Evolutionary conservation across 305 asterid genomes (phyloP), one percentile per base, ranked within the genome.

Genomic region (Stenogyne calaminthoides): DNA sequence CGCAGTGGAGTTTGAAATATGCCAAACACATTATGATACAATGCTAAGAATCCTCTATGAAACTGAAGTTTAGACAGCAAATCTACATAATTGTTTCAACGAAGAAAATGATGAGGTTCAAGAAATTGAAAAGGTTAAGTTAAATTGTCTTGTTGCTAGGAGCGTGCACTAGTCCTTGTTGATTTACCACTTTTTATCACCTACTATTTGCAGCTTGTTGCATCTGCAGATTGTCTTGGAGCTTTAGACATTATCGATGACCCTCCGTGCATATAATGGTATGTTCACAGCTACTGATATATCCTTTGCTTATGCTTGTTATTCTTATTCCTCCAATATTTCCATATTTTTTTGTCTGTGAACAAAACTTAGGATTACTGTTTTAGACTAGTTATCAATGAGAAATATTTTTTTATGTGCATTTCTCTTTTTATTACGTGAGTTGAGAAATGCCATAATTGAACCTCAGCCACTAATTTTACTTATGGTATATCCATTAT

Each of bases 151-250:
- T 64, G 25, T 44, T 57, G 73, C 68, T 77, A n/a, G 54, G 67
- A 25, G 68, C 27, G 39, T 52, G 69, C 52, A 47, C 55, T 66
- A 67, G 52, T 39, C 59, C 71, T 29, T 79, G 64, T 55, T 63
- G 63, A 72, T 73, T 77, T 77, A 81, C 76, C 71, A 27, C 59
- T 64, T 76, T n/a, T 39, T 44, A 72, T 69, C 49, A 69, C 59
- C 80, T 72, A 55, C 77, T 78, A 47, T 77, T 73, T 85, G 80
- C 97, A 95, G 99, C 99, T 95, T 81, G 97, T 95, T 75, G 87
- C 97, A 27, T 95, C 99, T 76, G 96, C 93, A 75, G 99, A 95
- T 86, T 95, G 99, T 87, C 92, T 96, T 78, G 98, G 99, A 80
- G 98, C 98, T 80, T 83, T 95, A 79, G 98, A 95, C 77, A 91